Conservation (phyloP, 1,284 basidiomycete species). For the Kalmanozyma brasiliensis region DNA sequence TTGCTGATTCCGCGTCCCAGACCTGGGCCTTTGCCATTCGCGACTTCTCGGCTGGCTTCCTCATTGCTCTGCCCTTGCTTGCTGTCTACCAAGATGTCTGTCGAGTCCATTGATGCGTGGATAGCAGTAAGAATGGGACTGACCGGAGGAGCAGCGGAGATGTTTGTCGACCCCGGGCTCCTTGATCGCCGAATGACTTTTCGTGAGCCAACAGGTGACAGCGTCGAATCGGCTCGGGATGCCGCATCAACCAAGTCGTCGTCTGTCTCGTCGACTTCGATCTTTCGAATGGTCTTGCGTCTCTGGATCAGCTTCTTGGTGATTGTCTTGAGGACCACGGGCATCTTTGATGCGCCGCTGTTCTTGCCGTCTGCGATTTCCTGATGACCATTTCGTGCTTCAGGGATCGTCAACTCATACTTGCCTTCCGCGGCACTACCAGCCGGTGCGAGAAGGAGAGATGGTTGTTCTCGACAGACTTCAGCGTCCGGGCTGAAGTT, state of each 20-base stretch:
- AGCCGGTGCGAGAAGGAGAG: background rate
- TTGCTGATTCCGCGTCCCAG: slow-evolving; percentile 28
- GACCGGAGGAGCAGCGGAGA: slow-evolving; percentile 3
- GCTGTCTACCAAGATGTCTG: slow-evolving; percentile 1
- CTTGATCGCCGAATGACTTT: background rate
- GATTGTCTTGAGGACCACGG: slow-evolving; percentile 70
- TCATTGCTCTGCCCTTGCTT: background rate
- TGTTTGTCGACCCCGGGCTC: slow-evolving; percentile 9
- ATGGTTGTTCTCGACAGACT: no score
- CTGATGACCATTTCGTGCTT: slow-evolving; percentile 32
- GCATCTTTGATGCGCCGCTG: slow-evolving; percentile 59
- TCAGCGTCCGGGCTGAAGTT: background rate
- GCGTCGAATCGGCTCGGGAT: background rate
- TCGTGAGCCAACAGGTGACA: background rate
- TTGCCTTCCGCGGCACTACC: background rate
- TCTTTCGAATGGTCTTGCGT: slow-evolving; percentile 66
- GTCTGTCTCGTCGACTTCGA: slow-evolving; percentile 50
- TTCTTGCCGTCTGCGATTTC: slow-evolving; percentile 3
- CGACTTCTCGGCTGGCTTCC: background rate
- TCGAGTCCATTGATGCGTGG: slow-evolving; percentile 5
- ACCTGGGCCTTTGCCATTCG: slow-evolving; percentile 9
- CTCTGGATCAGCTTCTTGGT: slow-evolving; percentile 70
- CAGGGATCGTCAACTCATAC: slow-evolving; percentile 11
- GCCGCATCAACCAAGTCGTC: slow-evolving; percentile 15
- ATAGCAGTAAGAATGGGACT: slow-evolving; percentile 22